phyloP scores from a whole-genome alignment of 306 rosid species.

The Phaseolus lunatus region DNA sequence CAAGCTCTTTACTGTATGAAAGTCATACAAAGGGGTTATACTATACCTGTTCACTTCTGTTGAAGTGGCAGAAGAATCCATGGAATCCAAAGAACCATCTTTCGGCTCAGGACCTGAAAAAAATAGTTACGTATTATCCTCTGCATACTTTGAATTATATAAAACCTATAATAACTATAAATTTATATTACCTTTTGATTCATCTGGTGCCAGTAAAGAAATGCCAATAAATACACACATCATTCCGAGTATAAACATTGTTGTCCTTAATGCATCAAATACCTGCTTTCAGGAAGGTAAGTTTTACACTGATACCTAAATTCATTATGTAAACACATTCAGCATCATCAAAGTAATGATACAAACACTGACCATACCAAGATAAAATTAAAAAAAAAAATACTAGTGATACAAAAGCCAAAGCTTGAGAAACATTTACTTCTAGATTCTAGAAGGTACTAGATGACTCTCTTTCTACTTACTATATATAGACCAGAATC shows the following conservation, averaged over 20 bases:
- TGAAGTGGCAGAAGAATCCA: conserved; percentile 65
- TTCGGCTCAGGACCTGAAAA: conserved; percentile 74
- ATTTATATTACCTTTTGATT: conserved; percentile 73
- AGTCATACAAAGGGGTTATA: conserved; percentile 1
- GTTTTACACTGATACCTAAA: conserved; percentile 44
- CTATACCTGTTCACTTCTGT: conserved; percentile 74
- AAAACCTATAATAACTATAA: conserved; percentile 34
- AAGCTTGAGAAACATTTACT: conserved; percentile 1
- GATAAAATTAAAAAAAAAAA: neutral
- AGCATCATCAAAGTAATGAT: conserved; percentile 29
- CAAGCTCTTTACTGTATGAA: neutral
- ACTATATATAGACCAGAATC: conserved; percentile 8
- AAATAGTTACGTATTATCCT: conserved; percentile 39
- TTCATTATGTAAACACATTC: conserved; percentile 19
- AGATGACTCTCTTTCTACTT: neutral
- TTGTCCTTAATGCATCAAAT: conserved; percentile 85
- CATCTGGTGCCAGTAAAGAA: conserved; percentile 97
- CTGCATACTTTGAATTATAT: conserved; percentile 26
- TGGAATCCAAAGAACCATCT: conserved; percentile 68
- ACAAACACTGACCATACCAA: neutral
- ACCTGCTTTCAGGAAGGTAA: conserved; percentile 67
- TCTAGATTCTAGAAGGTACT: conserved; percentile 21
- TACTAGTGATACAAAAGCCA: neutral
- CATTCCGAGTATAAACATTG: conserved; percentile 95
- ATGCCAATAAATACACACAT: conserved; percentile 90